These are phyloP conservation scores for Vaccinium myrtillus DNA, from an alignment of 148 eudicot genomes.

Conservation along the genomic window DNA sequence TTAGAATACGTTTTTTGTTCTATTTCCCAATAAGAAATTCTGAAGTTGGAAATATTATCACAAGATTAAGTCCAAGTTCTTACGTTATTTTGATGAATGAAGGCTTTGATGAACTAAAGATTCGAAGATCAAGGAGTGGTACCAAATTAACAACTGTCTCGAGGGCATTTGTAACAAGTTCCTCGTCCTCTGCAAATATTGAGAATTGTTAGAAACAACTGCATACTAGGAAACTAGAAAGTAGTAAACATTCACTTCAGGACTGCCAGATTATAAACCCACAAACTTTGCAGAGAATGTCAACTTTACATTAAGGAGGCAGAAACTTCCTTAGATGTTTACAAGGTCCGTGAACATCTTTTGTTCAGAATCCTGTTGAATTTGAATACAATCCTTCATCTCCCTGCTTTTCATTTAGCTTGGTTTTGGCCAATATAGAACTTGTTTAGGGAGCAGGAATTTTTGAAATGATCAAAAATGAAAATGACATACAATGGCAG, in stretches of 20 bases:
- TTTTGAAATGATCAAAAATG: background rate
- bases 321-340: background rate
- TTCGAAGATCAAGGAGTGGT: conserved; percentile 80
- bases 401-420: background rate
- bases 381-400: background rate
- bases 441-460: background rate
- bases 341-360: background rate
- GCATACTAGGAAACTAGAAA: background rate
- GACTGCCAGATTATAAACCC: background rate
- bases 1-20: background rate
- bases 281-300: background rate
- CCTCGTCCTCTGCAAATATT: conserved; percentile 79
- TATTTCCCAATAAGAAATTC: background rate
- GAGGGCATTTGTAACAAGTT: conserved; percentile 91
- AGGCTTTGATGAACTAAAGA: conserved; percentile 92
- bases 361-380: background rate
- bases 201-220: background rate
- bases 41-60: background rate
- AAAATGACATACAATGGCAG: background rate
- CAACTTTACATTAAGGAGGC: background rate
- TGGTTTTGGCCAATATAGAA: background rate
- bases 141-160: conserved; percentile 94
- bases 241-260: background rate
- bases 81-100: conserved; percentile 86
- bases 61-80: conserved; percentile 22